phyloP scores from a whole-genome alignment of 2,329 filamentous ascomycete genomes.

The Reticulascus tulasneorum region DNA sequence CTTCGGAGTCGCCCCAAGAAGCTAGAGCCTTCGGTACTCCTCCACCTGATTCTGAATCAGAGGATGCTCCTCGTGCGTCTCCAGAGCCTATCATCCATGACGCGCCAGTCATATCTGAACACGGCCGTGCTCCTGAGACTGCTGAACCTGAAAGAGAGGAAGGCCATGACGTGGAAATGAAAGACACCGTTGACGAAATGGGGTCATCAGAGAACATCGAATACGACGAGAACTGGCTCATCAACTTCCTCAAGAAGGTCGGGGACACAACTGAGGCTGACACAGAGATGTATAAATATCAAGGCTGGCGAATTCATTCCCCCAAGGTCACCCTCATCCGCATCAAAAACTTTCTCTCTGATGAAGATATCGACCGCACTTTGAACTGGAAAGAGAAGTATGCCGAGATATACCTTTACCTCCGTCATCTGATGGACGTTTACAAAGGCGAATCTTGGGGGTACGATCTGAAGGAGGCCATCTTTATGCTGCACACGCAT shows the following conservation, averaged over 20 bases:
- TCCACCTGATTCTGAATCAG: no score
- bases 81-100: no score
- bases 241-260: constrained; percentile 11
- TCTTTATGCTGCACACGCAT: constrained; percentile 30
- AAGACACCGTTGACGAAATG: no score
- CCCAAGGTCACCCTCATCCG: constrained; percentile 27
- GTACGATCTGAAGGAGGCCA: constrained; percentile 22
- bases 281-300: constrained; percentile 20
- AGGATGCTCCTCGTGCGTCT: no score
- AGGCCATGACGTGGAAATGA: no score
- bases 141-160: no score
- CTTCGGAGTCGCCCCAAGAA: no score
- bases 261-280: constrained; percentile 3
- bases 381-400: constrained; percentile 34
- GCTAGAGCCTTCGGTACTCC: no score
- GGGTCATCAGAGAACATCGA: no score
- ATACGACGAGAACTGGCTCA: constrained; percentile 11
- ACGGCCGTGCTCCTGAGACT: no score
- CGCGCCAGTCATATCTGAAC: no score
- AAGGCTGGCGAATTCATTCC: constrained; percentile 28
- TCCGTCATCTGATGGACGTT: constrained; percentile 24
- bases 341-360: constrained; percentile 41
- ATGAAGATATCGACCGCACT: constrained; percentile 42
- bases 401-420: constrained; percentile 32
- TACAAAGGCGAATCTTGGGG: constrained; percentile 24